Conservation (phyloP, 2,329 filamentous ascomycete genomes). For the Diaporthe ampelina region DNA sequence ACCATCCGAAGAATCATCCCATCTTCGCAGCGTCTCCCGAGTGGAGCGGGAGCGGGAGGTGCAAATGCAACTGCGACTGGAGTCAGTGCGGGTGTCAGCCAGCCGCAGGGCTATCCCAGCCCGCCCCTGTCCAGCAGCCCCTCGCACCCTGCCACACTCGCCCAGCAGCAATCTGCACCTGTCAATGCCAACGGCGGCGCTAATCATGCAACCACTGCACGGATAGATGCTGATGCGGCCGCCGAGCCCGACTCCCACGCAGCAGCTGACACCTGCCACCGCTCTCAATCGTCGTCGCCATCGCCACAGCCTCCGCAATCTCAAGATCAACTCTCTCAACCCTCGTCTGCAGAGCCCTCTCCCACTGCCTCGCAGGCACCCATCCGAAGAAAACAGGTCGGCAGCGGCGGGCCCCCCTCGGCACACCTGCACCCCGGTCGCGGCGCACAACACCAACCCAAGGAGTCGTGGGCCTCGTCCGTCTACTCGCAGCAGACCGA, state of each 20-base stretch:
- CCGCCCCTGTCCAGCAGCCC: slow-evolving; percentile 53
- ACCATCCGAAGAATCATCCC: slow-evolving; percentile 55
- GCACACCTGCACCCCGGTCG: slow-evolving; percentile 12
- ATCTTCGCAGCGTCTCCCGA: slow-evolving; percentile 48
- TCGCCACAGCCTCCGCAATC: slow-evolving; percentile 2
- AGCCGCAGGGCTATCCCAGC: slow-evolving; percentile 52
- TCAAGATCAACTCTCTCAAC: neutral
- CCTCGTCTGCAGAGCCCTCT: slow-evolving; percentile 30
- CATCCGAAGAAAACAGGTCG: slow-evolving; percentile 41
- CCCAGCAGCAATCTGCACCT: slow-evolving; percentile 24
- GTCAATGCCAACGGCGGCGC: slow-evolving; percentile 31
- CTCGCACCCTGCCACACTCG: slow-evolving; percentile 2
- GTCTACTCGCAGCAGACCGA: slow-evolving; percentile 49
- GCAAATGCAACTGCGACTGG: slow-evolving; percentile 20
- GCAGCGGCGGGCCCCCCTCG: slow-evolving; percentile 31
- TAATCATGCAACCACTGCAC: slow-evolving; percentile 14
- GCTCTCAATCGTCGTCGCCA: neutral
- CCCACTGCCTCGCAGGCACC: slow-evolving; percentile 24
- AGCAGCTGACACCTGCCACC: slow-evolving; percentile 13
- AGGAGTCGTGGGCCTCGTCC: slow-evolving; percentile 50
- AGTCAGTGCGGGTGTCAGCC: slow-evolving; percentile 8
- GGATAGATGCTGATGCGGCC: neutral
- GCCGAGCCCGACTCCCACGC: neutral
- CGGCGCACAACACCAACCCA: slow-evolving; percentile 46
- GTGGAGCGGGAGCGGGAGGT: slow-evolving; percentile 43